phyloP scores from a whole-genome alignment of 2,329 filamentous ascomycete species.

The Raffaelea ambrosiae region DNA sequence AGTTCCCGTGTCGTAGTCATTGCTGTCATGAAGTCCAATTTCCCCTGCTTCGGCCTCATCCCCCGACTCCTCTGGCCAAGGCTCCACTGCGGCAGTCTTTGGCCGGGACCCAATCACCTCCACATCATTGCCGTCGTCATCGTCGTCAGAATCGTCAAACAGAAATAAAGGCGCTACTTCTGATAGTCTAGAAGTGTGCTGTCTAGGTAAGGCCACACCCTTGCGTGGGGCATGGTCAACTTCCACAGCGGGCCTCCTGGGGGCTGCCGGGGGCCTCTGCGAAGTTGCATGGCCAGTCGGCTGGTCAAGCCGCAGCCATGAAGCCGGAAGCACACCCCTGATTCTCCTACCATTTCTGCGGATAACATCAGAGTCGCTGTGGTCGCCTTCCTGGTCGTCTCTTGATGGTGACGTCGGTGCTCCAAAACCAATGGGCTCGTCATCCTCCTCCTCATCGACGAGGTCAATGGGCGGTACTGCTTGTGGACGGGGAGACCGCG shows the following conservation, averaged over 20 bases:
- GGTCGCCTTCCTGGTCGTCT: conserved; percentile 8
- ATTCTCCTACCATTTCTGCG: conserved; percentile 36
- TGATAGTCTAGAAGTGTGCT: conserved; percentile 16
- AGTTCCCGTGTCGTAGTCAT: conserved; percentile 37
- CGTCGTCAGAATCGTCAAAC: conserved; percentile 32
- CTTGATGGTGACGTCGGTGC: not conserved
- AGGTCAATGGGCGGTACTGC: not conserved
- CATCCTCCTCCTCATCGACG: not conserved
- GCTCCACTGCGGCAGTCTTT: not conserved
- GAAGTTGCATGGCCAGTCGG: conserved; percentile 19
- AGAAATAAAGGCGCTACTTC: conserved; percentile 25
- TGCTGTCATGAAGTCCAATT: conserved; percentile 12
- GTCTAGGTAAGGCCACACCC: conserved; percentile 41
- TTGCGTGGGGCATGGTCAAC: conserved; percentile 30
- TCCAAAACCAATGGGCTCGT: not conserved
- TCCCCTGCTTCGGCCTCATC: conserved; percentile 7
- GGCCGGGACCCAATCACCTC: conserved; percentile 1
- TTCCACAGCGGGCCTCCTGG: conserved; percentile 22
- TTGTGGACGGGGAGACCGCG: not conserved
- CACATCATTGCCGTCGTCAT: conserved; percentile 16
- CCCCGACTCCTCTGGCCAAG: conserved; percentile 1
- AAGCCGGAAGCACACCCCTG: conserved; percentile 56
- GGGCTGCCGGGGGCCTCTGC: conserved; percentile 12
- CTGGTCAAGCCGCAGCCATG: conserved; percentile 55
- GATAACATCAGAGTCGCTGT: conserved; percentile 32